Evolutionary conservation across 495 filamentous ascomycete species (phyloP), one percentile per base, ranked within the genome.

Genomic region (Diplogelasinospora grovesii): DNA sequence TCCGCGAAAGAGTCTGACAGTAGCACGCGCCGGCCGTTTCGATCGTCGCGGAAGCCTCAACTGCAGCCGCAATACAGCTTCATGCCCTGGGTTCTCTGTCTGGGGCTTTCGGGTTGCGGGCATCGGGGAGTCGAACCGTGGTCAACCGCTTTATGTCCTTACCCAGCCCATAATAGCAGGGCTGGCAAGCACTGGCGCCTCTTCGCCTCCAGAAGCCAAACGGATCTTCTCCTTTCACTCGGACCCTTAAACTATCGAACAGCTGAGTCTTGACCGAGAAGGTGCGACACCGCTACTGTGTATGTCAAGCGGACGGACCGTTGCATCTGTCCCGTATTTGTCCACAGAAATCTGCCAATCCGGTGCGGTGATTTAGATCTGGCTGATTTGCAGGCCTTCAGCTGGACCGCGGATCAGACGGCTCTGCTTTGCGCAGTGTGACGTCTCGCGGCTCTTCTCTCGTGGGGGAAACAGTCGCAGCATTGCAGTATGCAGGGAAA

Each of bases 371-470:
- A 26, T 7, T 7, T n/a, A 26, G 24, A n/a, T 6, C 24, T 26
- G 24, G 24, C 24, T n/a, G n/a, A n/a, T n/a, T n/a, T n/a, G n/a
- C n/a, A n/a, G n/a, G n/a, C n/a, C n/a, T n/a, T n/a, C n/a, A n/a
- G n/a, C n/a, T n/a, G n/a, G n/a, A n/a, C n/a, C n/a, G 24, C 24
- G 24, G 7, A 26, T 26, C 24, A 29, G 27, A 10, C 11, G 15
- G 11, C 27, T n/a, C n/a, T n/a, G 22, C 4, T 8, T 4, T 24
- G 22, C 15, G 34, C 34, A 37, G 22, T 5, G 34, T 37, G 21
- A 15, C 34, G 22, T 37, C 34, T 37, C 34, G 34, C 34, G 34
- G 34, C 34, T 37, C 34, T 37, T 37, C 22, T 8, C 21, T 5
- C 19, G 32, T 16, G 32, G 16, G 13, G 8, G 32, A n/a, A n/a